Base-by-base conservation (phyloP, 148 eudicot species). In the Rhododendron ovatum region DNA sequence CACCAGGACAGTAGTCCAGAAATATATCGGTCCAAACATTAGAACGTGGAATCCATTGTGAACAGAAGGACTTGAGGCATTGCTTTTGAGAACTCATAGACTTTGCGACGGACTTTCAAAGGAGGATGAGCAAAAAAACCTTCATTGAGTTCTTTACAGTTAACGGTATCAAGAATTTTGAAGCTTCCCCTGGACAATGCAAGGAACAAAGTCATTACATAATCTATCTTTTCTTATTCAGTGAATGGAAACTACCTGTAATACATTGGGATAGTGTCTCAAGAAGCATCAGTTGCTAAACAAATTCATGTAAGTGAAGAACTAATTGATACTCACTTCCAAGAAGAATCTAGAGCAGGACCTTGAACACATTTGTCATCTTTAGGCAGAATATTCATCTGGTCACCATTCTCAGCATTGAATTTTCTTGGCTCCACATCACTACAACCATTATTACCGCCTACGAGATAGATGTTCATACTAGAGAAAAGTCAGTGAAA, bases 151-250 rank as follows among this genome's bases (percentile, higher is more conserved):
- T 53, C 81, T 59, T 57, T 84, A 13, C 39, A 30, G 20, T 63
- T 84, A 33, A 79, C 24, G 39, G 61, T 78, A 85, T 71, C 82
- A 12, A 53, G 57, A 78, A 94, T 83, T 84, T 84, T 85, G 82
- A 96, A 93, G 77, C 73, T 87, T 84, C 99, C 99, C 90, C 99
- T 96, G 82, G 55, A 82, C 22, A 90, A 85, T 24, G 50, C 67
- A 87, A 87, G 85, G 53, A 86, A 85, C 83, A 15, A 85, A 45
- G 37, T 33, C 65, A 30, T 45, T 48, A 41, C 20, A 15, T 7
- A 35, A 57, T 28, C 74, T 17, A 1, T 53, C 18, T 10, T 41
- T 81, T 15, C 50, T 33, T 26, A 80, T 43, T 61, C 45, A 41
- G 41, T 67, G 74, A 78, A 57, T 59, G 71, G 76, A 20, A 84